A percentile compares a stretch with the other conserved stretches of the same genome.
These are phyloP conservation scores for Fusarium floridanum DNA, from an alignment of 2,329 filamentous ascomycete species.

Conservation along the genomic window DNA sequence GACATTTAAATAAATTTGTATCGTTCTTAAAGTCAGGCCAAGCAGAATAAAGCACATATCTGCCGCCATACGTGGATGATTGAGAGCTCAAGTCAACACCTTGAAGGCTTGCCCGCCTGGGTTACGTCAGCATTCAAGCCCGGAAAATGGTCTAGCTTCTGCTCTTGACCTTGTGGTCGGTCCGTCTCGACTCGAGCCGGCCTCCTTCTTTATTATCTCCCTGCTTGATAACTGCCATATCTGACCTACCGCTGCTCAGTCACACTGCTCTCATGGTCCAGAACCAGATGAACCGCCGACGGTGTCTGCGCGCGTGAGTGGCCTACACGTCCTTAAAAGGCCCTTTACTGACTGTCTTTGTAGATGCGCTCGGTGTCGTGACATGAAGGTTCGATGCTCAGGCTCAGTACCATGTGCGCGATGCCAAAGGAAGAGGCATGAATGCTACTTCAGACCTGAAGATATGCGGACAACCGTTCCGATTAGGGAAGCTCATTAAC, in stretches of 20 bases:
- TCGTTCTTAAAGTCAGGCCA: background rate
- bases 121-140: background rate
- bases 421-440: background rate
- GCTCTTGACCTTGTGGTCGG: background rate
- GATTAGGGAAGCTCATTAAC: background rate
- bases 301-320: background rate
- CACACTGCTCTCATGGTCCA: background rate
- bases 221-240: background rate
- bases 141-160: background rate
- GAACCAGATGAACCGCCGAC: background rate
- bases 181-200: background rate
- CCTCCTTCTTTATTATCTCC: background rate
- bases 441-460: background rate
- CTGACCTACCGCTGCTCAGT: background rate
- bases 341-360: background rate
- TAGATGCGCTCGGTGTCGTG: constrained; percentile 5
- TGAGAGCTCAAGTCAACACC: background rate
- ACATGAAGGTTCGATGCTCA: constrained; percentile 10
- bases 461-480: background rate
- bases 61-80: background rate
- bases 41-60: background rate
- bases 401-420: background rate
- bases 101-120: background rate
- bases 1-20: background rate
- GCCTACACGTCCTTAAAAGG: background rate